Percentiles rank a stretch among this genome's conserved stretches.
Conservation (phyloP, 192 early-diverging fungal genomes). For the Coemansia sp. region DNA sequence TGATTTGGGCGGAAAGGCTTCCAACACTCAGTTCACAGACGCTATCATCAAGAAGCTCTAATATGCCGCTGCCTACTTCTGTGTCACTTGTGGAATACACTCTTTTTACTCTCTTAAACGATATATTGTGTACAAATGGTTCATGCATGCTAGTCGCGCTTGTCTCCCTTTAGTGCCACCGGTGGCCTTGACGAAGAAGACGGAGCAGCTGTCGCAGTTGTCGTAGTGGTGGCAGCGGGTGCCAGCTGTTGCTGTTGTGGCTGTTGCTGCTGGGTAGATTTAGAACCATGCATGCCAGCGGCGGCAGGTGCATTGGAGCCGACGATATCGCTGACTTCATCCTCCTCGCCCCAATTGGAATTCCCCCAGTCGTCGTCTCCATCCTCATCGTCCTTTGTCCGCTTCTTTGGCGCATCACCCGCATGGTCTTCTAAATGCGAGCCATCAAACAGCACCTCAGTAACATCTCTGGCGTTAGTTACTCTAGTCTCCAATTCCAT, state of each 20-base stretch:
- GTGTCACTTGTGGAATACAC: neutral
- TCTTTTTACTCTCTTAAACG: neutral
- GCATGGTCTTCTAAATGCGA: neutral
- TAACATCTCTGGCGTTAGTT: neutral
- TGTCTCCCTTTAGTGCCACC: slow-evolving; percentile 22
- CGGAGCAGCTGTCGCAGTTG: neutral
- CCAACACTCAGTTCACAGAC: slow-evolving; percentile 82
- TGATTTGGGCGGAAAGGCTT: slow-evolving; percentile 86
- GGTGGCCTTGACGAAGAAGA: slow-evolving; percentile 5
- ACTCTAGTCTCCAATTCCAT: slow-evolving; percentile 26
- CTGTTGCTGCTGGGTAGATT: neutral
- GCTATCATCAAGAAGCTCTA: slow-evolving; percentile 76
- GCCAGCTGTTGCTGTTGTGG: slow-evolving; percentile 1
- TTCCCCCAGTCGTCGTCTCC: slow-evolving; percentile 23
- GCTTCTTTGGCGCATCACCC: neutral
- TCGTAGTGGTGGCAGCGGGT: slow-evolving; percentile 1
- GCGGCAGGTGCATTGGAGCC: neutral
- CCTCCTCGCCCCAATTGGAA: slow-evolving; percentile 31
- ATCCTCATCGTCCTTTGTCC: neutral
- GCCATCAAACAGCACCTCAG: slow-evolving; percentile 34
- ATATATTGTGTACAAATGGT: neutral
- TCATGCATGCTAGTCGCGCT: slow-evolving; percentile 21
- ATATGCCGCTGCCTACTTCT: neutral
- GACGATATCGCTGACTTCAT: neutral
- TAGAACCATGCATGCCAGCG: neutral